phyloP scores from a whole-genome alignment of 2,329 filamentous ascomycete genomes.

The Venturia effusa region DNA sequence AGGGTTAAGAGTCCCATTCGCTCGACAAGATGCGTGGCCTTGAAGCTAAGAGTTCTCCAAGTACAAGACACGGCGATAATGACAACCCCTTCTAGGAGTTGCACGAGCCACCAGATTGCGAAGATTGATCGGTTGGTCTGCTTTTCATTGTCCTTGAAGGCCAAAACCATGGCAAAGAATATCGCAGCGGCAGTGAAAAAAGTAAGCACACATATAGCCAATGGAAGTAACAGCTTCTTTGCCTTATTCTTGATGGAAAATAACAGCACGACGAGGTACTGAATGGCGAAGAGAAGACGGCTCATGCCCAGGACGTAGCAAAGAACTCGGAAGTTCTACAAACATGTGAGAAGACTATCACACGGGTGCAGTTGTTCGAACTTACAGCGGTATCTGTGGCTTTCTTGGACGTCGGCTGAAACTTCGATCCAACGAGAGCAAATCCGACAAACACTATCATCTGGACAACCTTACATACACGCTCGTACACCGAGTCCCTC shows the following conservation, averaged over 20 bases:
- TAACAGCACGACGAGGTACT: background rate
- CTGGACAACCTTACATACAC: slow-evolving; percentile 25
- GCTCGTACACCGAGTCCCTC: slow-evolving; percentile 27
- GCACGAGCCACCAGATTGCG: slow-evolving; percentile 31
- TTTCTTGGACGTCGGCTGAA: slow-evolving; percentile 19
- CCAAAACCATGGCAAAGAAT: background rate
- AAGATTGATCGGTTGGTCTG: slow-evolving; percentile 16
- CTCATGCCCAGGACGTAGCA: background rate
- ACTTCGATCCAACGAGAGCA: slow-evolving; percentile 25
- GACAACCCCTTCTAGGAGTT: slow-evolving; percentile 40
- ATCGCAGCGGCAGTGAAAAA: background rate
- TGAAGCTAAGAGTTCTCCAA: slow-evolving; percentile 48
- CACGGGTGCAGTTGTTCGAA: background rate
- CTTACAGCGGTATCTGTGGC: background rate
- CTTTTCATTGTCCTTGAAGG: background rate
- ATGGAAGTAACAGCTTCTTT: background rate
- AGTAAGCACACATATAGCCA: background rate
- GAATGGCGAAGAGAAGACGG: background rate
- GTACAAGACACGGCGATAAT: slow-evolving; percentile 43
- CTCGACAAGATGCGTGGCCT: slow-evolving; percentile 51
- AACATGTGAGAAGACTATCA: background rate
- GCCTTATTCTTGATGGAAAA: background rate
- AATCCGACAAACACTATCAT: slow-evolving; percentile 27
- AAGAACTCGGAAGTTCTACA: slow-evolving; percentile 5
- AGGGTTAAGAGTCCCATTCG: slow-evolving; percentile 53